These are phyloP conservation scores for Arabidopsis hybrid DNA, from an alignment of 441 rosid species.

Conservation along the genomic window DNA sequence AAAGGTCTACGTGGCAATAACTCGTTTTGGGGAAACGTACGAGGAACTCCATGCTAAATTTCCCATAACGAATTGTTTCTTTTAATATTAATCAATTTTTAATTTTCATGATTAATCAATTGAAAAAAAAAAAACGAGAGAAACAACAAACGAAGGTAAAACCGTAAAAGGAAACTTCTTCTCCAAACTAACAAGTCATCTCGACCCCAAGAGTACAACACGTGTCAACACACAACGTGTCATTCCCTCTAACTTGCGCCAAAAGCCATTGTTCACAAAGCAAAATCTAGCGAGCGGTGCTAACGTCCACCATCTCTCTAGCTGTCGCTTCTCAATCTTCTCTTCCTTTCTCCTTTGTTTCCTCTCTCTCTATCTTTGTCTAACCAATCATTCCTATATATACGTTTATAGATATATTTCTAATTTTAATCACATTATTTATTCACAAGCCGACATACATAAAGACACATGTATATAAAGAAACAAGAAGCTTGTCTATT, in stretches of 20 bases:
- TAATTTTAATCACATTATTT: background rate
- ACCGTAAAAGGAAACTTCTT: slow-evolving; percentile 38
- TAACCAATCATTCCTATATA: slow-evolving; percentile 43
- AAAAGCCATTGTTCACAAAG: slow-evolving; percentile 46
- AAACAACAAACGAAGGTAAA: background rate
- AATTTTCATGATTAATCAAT: background rate
- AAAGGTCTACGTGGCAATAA: slow-evolving; percentile 35
- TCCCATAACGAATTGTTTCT: background rate
- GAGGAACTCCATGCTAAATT: slow-evolving; percentile 44
- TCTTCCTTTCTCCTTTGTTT: slow-evolving; percentile 46
- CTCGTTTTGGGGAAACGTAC: slow-evolving; percentile 43
- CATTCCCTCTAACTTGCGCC: slow-evolving; percentile 55
- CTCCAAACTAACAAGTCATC: slow-evolving; percentile 41
- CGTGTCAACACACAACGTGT: slow-evolving; percentile 56
- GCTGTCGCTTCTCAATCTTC: slow-evolving; percentile 51
- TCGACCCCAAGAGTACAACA: slow-evolving; percentile 32
- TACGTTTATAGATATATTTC: slow-evolving; percentile 19
- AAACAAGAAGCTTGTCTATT: slow-evolving; percentile 28
- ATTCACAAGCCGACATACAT: slow-evolving; percentile 36
- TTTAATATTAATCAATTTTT: background rate
- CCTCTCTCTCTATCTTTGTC: slow-evolving; percentile 32
- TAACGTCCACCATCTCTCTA: slow-evolving; percentile 43
- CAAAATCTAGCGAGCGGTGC: slow-evolving; percentile 36
- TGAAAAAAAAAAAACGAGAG: background rate
- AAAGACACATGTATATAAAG: slow-evolving; percentile 22